Percentiles rank a stretch among this genome's conserved stretches.
Evolutionary conservation across 2,329 filamentous ascomycete species (phyloP).

Genomic region (Epichloe gansuensis): DNA sequence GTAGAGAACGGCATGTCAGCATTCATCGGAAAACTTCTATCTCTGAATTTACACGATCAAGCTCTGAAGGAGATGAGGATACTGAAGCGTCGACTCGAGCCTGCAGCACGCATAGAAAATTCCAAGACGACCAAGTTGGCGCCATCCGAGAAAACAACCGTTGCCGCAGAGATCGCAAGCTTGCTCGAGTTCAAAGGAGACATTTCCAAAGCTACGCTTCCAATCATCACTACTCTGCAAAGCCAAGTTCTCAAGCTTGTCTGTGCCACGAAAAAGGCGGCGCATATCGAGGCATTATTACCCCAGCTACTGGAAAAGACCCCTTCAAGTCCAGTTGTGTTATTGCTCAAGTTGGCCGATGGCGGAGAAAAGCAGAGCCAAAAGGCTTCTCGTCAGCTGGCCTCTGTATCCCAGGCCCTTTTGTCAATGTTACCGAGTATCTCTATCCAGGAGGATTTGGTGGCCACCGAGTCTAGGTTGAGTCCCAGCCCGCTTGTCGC

Average conservation of each 20-base stretch:
- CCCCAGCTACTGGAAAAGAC: constrained; percentile 40
- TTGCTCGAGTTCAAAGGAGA: constrained; percentile 48
- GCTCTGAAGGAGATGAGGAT: constrained; percentile 56
- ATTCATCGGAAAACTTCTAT: constrained; percentile 52
- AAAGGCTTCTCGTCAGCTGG: constrained; percentile 53
- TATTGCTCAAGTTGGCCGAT: constrained; percentile 37
- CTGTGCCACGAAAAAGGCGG: constrained; percentile 44
- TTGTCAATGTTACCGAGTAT: constrained; percentile 55
- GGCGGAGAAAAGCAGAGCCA: constrained; percentile 30
- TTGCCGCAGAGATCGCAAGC: constrained; percentile 33
- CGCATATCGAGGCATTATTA: constrained; percentile 43
- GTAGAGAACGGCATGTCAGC: constrained; percentile 62
- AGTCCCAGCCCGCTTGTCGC: constrained; percentile 43
- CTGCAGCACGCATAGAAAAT: constrained; percentile 11
- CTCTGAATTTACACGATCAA: constrained; percentile 50
- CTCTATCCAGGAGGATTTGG: constrained; percentile 47
- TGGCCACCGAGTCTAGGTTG: constrained; percentile 38
- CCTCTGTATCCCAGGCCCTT: constrained; percentile 50
- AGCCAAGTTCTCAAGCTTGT: constrained; percentile 52
- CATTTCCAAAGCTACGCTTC: constrained; percentile 30
- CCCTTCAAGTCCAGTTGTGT: constrained; percentile 42
- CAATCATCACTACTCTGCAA: constrained; percentile 50
- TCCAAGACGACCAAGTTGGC: constrained; percentile 21
- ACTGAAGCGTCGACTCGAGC: constrained; percentile 50
- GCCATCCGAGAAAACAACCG: constrained; percentile 18